Evolutionary conservation across 1,284 basidiomycete species (phyloP), one percentile per base, ranked within the genome.

Genomic region (Somion occarium): DNA sequence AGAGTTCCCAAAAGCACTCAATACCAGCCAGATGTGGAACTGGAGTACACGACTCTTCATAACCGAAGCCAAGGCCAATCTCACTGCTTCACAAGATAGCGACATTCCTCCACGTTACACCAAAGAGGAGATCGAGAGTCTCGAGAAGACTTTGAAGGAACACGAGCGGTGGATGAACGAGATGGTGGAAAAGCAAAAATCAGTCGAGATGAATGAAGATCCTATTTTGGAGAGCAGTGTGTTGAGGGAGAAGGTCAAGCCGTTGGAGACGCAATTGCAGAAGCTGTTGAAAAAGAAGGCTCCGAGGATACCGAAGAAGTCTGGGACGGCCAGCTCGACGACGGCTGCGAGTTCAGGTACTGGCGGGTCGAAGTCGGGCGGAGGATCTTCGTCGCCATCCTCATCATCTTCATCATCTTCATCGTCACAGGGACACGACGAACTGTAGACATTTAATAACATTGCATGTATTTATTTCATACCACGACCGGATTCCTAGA

Each of bases 31-130:
- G 66, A 85, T 82, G 78, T 86, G 85, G 83, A 90, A 90, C 62
- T 90, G 83, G 83, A 78, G 76, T 62, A 83, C 88, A 2, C 80
- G 86, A 12, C 66, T 86, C 19, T 98, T 98, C 81, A 74, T 97
- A 37, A 71, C 75, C 0, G 88, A 93, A 53, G 94, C 94, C 13
- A 73, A 75, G 5, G 65, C 78, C 55, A 95, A 90, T 66, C 68
- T 91, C 55, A 85, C 83, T 3, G 69, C 24, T 38, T 25, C 49
- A 3, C 39, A 69, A 3, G 85, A 88, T 59, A 68, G 72, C 13
- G 83, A 78, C 18, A 67, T 81, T 7, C 82, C 83, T 1, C 83
- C 87, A 1, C 87, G 86, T 62, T 94, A 85, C 80, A 93, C 91
- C 2, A 64, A 73, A 24, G 86, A 85, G n/a, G 94, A 96, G 66